phyloP scores from a whole-genome alignment of 768 basidiomycete species.

The Mycena vulgaris region DNA sequence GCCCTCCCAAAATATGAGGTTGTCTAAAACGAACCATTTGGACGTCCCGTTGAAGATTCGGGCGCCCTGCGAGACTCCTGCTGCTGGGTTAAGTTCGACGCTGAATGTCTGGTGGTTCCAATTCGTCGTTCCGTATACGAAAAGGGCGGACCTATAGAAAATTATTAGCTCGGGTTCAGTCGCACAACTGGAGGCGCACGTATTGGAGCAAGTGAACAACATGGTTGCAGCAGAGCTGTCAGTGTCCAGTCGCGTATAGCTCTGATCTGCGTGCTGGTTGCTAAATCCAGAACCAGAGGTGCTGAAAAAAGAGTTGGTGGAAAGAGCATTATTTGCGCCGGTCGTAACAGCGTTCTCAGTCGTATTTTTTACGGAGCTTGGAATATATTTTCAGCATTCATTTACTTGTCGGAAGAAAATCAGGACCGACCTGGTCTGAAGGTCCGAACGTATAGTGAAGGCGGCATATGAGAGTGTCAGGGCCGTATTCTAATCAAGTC shows the following conservation, averaged over 20 bases:
- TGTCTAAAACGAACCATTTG: slow-evolving; percentile 41
- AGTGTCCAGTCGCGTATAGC: slow-evolving; percentile 37
- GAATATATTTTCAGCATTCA: neutral
- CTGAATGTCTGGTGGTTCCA: slow-evolving; percentile 38
- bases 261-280: slow-evolving; percentile 32
- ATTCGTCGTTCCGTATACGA: slow-evolving; percentile 39
- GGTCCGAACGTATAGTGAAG: slow-evolving; percentile 32
- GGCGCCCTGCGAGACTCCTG: slow-evolving; percentile 32
- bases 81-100: slow-evolving; percentile 32
- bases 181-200: slow-evolving; percentile 20
- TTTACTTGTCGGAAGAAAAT: neutral
- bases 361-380: slow-evolving; percentile 25
- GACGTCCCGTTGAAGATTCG: slow-evolving; percentile 42
- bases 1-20: slow-evolving; percentile 38
- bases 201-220: slow-evolving; percentile 32
- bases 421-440: neutral
- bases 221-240: slow-evolving; percentile 27
- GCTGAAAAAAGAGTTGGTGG: slow-evolving; percentile 36
- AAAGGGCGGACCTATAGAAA: slow-evolving; percentile 31
- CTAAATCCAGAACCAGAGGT: slow-evolving; percentile 28
- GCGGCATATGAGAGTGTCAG: slow-evolving; percentile 32
- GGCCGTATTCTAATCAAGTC: too few relatives aligned
- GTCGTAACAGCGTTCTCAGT: slow-evolving; percentile 27
- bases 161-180: neutral
- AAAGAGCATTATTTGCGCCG: slow-evolving; percentile 21